Base-by-base conservation (phyloP, 352 stramenopile genomes). In the Pythium grandisporangium region DNA sequence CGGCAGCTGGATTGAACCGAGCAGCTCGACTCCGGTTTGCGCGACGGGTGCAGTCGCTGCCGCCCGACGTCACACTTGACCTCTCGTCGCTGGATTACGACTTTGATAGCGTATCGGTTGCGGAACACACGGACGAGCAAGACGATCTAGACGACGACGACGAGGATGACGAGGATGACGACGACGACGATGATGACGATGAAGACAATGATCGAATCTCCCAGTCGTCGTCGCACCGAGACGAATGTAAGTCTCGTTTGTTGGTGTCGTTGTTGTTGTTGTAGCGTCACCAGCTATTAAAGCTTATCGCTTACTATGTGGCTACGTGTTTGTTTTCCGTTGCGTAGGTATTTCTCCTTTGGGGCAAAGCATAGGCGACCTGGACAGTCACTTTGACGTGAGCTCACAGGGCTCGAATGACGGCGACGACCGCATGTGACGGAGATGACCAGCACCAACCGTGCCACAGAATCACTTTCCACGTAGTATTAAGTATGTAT, bases 101-200 rank as follows among this genome's bases (percentile, higher is more conserved):
- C 41, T 56, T 92, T 17, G 79, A 92, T 55, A 89, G 76, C 53
- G 70, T 93, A n/a, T 93, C 79, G 10, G 64, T 93, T 33, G 52
- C 58, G 0, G 79, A 64, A 37, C 51, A n/a, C n/a, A n/a, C n/a
- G n/a, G n/a, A n/a, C n/a, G n/a, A n/a, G n/a, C n/a, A n/a, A n/a
- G n/a, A n/a, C n/a, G n/a, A n/a, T n/a, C n/a, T n/a, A n/a, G n/a
- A n/a, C n/a, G n/a, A n/a, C n/a, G n/a, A n/a, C n/a, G n/a, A n/a
- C n/a, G 37, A 10, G 72, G 80, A n/a, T n/a, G n/a, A n/a, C n/a
- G n/a, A n/a, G n/a, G n/a, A n/a, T n/a, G n/a, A n/a, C n/a, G n/a
- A n/a, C n/a, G n/a, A n/a, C n/a, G n/a, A n/a, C n/a, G n/a, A n/a
- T n/a, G n/a, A n/a, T n/a, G n/a, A 19, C 14, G 51, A 61, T 29